These are phyloP conservation scores for Ophiostoma piceae DNA, from an alignment of 2,329 filamentous ascomycete genomes.

Conservation along the genomic window DNA sequence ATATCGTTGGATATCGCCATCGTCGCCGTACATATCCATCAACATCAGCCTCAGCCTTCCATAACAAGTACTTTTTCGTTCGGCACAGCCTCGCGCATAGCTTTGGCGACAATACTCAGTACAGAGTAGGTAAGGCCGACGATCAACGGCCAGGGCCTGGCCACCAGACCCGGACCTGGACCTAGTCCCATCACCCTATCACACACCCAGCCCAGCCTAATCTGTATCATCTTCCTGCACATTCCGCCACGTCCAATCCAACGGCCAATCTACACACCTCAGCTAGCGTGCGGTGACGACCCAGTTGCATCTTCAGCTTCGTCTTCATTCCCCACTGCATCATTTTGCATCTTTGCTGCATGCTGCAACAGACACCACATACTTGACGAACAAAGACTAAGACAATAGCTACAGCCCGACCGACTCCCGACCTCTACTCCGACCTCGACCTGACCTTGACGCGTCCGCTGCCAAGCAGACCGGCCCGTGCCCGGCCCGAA, in stretches of 20 bases:
- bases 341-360: background rate
- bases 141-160: background rate
- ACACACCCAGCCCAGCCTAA: background rate
- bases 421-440: background rate
- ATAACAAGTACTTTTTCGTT: background rate
- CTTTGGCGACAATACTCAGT: background rate
- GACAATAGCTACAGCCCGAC: background rate
- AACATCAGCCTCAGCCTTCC: background rate
- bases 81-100: background rate
- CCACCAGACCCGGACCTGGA: background rate
- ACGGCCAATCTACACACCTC: background rate
- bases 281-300: background rate
- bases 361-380: background rate
- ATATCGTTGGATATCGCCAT: background rate
- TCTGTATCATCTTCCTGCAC: background rate
- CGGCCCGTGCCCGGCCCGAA: background rate
- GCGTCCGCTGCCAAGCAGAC: background rate
- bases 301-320: slow-evolving; percentile 4
- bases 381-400: background rate
- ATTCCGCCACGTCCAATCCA: background rate
- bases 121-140: slow-evolving; percentile 3
- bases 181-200: background rate
- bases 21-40: background rate
- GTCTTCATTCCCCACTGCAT: background rate
- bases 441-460: background rate